Evolutionary conservation across 192 early-diverging fungal species (phyloP).

Genomic region (Irineochytrium annulatum): DNA sequence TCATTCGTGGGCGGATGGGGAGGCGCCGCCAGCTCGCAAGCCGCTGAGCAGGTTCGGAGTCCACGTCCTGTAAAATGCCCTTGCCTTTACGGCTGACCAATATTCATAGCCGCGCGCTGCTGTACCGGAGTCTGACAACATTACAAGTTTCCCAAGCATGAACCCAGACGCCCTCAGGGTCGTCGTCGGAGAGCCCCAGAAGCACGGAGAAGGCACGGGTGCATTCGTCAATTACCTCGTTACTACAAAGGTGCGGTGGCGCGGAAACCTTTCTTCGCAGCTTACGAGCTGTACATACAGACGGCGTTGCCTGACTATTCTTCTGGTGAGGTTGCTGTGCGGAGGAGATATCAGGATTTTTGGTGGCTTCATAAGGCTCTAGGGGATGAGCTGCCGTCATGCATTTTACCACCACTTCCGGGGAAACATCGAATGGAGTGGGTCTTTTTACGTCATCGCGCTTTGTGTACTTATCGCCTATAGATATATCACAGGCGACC

Average conservation of each 20-base stretch:
- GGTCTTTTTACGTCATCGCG: not conserved
- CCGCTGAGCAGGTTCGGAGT: too few relatives aligned
- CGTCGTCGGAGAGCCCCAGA: constrained; percentile 73
- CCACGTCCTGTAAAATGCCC: too few relatives aligned
- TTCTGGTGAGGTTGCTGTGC: constrained; percentile 55
- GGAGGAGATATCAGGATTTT: constrained; percentile 95
- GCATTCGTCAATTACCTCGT: constrained; percentile 83
- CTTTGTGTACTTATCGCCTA: not conserved
- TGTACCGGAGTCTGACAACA: too few relatives aligned
- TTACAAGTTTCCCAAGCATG: not conserved
- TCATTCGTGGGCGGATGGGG: too few relatives aligned
- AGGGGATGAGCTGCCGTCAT: constrained; percentile 68
- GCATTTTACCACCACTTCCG: constrained; percentile 84
- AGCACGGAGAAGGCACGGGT: constrained; percentile 82
- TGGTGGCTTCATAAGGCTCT: constrained; percentile 79
- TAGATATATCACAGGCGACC: constrained; percentile 91
- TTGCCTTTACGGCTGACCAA: too few relatives aligned
- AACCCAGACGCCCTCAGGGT: constrained; percentile 36
- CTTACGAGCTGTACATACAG: constrained; percentile 32
- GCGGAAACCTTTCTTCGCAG: constrained; percentile 11
- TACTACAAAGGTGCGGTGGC: constrained; percentile 61
- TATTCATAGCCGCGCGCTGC: too few relatives aligned
- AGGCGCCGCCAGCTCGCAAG: too few relatives aligned
- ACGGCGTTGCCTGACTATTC: constrained; percentile 56
- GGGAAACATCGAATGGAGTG: constrained; percentile 85